phyloP scores from a whole-genome alignment of 2,329 filamentous ascomycete genomes.

The Cryphonectria radicalis region DNA sequence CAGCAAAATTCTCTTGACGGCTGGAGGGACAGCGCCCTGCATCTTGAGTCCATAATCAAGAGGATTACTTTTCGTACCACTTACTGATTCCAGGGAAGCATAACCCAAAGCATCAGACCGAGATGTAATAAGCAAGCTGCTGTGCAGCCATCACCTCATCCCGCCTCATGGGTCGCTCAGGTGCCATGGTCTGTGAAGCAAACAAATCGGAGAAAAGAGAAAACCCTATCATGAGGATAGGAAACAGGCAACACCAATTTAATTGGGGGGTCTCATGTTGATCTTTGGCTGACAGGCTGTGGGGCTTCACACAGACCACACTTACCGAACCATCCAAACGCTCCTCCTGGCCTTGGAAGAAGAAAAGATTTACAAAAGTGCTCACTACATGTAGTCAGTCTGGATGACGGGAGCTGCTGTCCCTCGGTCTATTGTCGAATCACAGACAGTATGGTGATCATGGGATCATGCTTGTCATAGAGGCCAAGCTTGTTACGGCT shows the following conservation, averaged over 20 bases:
- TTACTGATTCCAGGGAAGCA: background rate
- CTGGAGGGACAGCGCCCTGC: background rate
- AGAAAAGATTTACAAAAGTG: background rate
- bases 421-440: background rate
- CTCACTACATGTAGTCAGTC: background rate
- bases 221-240: background rate
- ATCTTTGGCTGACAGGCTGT: background rate
- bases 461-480: background rate
- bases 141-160: background rate
- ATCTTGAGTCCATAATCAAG: background rate
- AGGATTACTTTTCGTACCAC: background rate
- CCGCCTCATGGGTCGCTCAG: background rate
- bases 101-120: background rate
- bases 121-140: background rate
- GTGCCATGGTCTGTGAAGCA: background rate
- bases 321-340: background rate
- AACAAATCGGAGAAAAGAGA: background rate
- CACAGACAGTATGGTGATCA: background rate
- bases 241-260: background rate
- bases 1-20: background rate
- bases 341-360: background rate
- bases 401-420: constrained; percentile 1
- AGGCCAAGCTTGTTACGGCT: background rate
- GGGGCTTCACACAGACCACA: background rate
- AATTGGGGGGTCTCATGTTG: background rate